phyloP scores from a whole-genome alignment of 306 rosid species.

The Spatholobus suberectus region DNA sequence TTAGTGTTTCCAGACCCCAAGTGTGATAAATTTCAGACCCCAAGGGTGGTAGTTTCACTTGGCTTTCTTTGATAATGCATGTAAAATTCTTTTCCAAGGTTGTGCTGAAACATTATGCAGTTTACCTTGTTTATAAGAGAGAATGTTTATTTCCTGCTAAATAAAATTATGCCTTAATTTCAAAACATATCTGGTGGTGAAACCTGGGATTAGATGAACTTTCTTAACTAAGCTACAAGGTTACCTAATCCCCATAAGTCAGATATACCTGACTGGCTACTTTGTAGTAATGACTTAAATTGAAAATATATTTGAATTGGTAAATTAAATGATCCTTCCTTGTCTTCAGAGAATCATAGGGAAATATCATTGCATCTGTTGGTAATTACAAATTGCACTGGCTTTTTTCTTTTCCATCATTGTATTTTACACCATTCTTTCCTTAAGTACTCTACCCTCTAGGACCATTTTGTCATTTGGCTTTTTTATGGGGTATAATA shows the following conservation, averaged over 20 bases:
- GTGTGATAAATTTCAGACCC: background rate
- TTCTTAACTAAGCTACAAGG: background rate
- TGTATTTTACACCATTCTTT: background rate
- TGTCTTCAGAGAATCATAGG: background rate
- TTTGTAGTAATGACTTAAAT: background rate
- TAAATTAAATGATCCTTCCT: background rate
- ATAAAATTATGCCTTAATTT: background rate
- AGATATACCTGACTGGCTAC: background rate
- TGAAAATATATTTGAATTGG: background rate
- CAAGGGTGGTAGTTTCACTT: conserved; percentile 5
- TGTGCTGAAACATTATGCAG: conserved; percentile 12
- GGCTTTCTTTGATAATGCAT: background rate
- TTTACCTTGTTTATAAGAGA: background rate
- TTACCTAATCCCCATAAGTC: background rate
- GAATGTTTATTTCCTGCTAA: background rate
- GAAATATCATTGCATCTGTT: background rate
- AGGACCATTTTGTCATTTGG: conserved; percentile 1
- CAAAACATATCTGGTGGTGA: background rate
- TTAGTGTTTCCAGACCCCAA: background rate
- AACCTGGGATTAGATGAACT: background rate
- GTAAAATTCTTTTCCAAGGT: background rate
- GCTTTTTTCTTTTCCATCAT: background rate
- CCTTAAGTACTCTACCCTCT: background rate
- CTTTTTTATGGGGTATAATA: background rate
- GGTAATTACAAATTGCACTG: background rate